Evolutionary conservation across 345 rosid species (phyloP).

Genomic region (Pugionium dolabratum): DNA sequence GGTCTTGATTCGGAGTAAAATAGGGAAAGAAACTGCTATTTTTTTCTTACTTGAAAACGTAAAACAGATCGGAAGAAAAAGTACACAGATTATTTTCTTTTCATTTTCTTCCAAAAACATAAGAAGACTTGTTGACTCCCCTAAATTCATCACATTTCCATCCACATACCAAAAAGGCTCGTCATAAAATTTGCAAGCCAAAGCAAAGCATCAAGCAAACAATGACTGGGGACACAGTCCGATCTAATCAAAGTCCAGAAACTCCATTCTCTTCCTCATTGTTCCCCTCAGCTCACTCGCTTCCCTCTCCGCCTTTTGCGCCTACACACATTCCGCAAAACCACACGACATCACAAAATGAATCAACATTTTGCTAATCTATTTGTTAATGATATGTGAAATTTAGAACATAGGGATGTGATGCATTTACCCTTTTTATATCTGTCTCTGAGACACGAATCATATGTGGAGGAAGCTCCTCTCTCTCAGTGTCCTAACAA

Average conservation of each 20-base stretch:
- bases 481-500: conserved; percentile 76
- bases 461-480: conserved; percentile 94
- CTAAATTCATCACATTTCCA: too few relatives aligned
- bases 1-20: too few relatives aligned
- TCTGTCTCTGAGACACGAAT: conserved; percentile 72
- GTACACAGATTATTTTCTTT: too few relatives aligned
- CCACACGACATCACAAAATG: not conserved
- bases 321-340: conserved; percentile 45
- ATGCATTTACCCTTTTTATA: conserved; percentile 59
- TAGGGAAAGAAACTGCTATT: too few relatives aligned
- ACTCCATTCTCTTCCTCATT: conserved; percentile 99
- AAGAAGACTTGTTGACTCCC: too few relatives aligned
- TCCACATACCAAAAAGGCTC: conserved; percentile 18
- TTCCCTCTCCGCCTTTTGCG: conserved; percentile 92
- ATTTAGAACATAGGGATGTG: not conserved
- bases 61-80: too few relatives aligned
- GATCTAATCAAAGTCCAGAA: conserved; percentile 82
- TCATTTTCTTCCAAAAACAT: too few relatives aligned
- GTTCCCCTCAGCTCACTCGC: conserved; percentile 88
- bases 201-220: conserved; percentile 31
- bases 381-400: not conserved
- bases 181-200: conserved; percentile 54
- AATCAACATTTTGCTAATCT: not conserved
- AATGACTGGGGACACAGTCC: not conserved
- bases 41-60: too few relatives aligned